Base-by-base conservation (phyloP, 257 asterid genomes). In the Nicotiana noctiflora region DNA sequence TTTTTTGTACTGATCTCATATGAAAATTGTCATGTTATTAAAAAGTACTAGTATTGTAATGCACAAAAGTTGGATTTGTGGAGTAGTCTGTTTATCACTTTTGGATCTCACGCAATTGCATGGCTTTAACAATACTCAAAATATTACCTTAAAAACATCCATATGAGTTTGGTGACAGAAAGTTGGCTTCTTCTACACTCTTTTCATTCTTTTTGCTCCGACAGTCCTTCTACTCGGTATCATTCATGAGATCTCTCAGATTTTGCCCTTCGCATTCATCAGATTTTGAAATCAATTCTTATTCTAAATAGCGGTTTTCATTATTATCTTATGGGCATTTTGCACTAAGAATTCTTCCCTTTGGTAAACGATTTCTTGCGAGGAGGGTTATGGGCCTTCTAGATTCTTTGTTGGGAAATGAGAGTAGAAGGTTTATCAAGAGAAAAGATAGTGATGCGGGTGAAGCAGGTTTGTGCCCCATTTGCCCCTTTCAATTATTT, bases 371-470 rank as follows among this genome's bases (percentile, higher is more conserved):
- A 60, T 83, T 82, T 55, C 25, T 25, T 21, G 37, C 2, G 55
- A 49, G 4, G 51, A 23, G 64, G 31, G 84, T 21, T 32, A 94
- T 92, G 98, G 98, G 92, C 31, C 74, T 91, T 31, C 81, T 91
- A 67, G 83, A 66, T 79, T 84, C 83, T 83, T 84, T 85, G 65
- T 70, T 90, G 67, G 91, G 96, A 72, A 81, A 82, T 37, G 84
- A 84, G 83, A 83, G 82, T 79, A 91, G 85, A 88, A 89, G 89
- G 80, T 89, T 88, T 79, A 88, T 90, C 84, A 94, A 94, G 81
- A 84, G 98, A 62, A 94, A 92, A 89, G 96, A 91, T 49, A 94
- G 97, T 59, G 98, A 94, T 87, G 97, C 97, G 23, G 93, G 97
- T 51, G 96, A 91, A 88, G 84, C 97, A 91, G 98, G 97, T 94